Conservation (phyloP, 1,284 basidiomycete species). For the Tylopilus sp. region DNA sequence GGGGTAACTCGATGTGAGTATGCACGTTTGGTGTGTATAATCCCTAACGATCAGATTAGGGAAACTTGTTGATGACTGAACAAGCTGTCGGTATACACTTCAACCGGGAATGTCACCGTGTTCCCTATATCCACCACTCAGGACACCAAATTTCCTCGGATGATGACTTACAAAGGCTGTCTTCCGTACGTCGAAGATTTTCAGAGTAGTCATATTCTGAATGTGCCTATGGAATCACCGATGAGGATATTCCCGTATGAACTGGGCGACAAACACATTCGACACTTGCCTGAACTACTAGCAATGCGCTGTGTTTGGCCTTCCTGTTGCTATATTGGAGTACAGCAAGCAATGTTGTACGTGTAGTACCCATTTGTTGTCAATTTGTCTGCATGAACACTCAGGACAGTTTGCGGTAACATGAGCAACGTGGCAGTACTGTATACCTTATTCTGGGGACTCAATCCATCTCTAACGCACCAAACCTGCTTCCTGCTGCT, state of each 20-base stretch:
- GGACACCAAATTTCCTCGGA: slow-evolving; percentile 68
- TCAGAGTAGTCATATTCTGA: neutral
- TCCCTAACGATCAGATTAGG: slow-evolving; percentile 46
- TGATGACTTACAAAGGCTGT: slow-evolving; percentile 74
- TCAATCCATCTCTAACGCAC: slow-evolving; percentile 67
- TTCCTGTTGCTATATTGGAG: too few species aligned
- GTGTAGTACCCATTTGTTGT: too few species aligned
- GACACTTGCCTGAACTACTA: too few species aligned
- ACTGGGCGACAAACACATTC: too few species aligned
- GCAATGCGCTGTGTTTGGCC: too few species aligned
- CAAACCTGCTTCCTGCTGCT: slow-evolving; percentile 64
- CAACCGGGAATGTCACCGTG: slow-evolving; percentile 59
- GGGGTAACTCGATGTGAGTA: slow-evolving; percentile 66
- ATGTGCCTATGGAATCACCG: slow-evolving; percentile 14
- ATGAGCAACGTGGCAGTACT: slow-evolving; percentile 68
- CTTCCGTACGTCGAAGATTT: slow-evolving; percentile 57
- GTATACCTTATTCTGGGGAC: slow-evolving; percentile 72
- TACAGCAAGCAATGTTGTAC: too few species aligned
- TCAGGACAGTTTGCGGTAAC: slow-evolving; percentile 72
- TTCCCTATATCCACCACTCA: slow-evolving; percentile 69
- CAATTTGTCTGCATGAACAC: neutral
- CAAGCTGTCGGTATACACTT: slow-evolving; percentile 74
- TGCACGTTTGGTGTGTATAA: neutral
- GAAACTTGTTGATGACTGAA: slow-evolving; percentile 78
- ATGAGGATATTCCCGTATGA: slow-evolving; percentile 68